Base-by-base conservation (phyloP, 169 alveolate species). In the Plasmodium falciparum region DNA sequence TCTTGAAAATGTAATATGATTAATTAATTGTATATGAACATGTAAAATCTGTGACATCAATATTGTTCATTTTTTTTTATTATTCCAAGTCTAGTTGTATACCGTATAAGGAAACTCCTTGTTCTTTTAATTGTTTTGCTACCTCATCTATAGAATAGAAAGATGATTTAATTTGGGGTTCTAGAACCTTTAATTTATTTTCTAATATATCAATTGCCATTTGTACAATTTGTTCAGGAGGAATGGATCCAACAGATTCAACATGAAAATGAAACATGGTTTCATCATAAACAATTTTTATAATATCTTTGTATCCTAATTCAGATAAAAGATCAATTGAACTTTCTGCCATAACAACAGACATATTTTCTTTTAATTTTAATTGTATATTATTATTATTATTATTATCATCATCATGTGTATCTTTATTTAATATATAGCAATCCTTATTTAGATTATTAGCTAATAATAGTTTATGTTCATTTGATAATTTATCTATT, bases 161-260 rank as follows among this genome's bases (percentile, higher is more conserved):
- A 61, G 91, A 83, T 13, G 91, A 12, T 62, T 83, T 83, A 8
- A 83, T 83, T 83, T 83, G 91, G 3, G 91, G 91, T n/a, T 83
- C 91, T 13, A 83, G 59, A 9, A 33, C 39, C 62, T 86, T 92
- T 33, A 95, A 69, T 74, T 97, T 97, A 22, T 89, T 93, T 90
- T 95, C 97, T 47, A 98, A 71, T 11, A 93, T 88, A 65, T 86
- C 93, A 58, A 98, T 92, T 3, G 98, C 99, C 86, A 96, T 97
- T 70, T 89, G 94, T 26, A 98, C 96, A 9, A 98, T 97, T 63
- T 94, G 97, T 83, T 96, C 99, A 2, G 99, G 99, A 7, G 98
- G 95, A 33, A 98, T 85, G 2, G 98, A 96, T 20, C 99, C 99
- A 69, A 98, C 97, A 15, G 98, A 95, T 92, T 88, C 96, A 9